Conservation (phyloP, 768 basidiomycete genomes). For the Lactarius tabidus region DNA sequence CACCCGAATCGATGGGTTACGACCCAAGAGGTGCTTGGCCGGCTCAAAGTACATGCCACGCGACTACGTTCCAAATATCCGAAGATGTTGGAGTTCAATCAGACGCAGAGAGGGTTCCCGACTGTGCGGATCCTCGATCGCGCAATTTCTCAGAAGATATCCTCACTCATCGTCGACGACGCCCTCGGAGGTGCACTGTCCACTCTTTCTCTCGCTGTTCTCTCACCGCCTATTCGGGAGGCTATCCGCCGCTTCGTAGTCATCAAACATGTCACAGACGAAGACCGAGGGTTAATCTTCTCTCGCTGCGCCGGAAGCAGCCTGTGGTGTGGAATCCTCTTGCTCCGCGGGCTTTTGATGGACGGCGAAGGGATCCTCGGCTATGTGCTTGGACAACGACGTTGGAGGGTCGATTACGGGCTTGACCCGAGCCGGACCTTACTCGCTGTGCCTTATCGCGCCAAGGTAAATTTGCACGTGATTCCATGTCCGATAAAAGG, state of each 20-base stretch:
- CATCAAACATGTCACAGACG: neutral
- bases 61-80: neutral
- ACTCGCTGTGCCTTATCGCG: slow-evolving; percentile 52
- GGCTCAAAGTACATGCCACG: slow-evolving; percentile 28
- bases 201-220: neutral
- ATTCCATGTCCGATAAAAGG: neutral
- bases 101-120: neutral
- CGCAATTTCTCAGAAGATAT: neutral
- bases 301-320: slow-evolving; percentile 1
- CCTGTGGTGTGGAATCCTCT: slow-evolving; percentile 38
- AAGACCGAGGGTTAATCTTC: neutral
- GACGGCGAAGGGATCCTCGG: slow-evolving; percentile 36
- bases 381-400: slow-evolving; percentile 36
- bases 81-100: neutral
- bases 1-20: slow-evolving; percentile 43
- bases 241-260: slow-evolving; percentile 11
- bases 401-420: slow-evolving; percentile 54
- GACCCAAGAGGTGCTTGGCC: slow-evolving; percentile 37
- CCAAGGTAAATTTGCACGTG: slow-evolving; percentile 29
- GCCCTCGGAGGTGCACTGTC: slow-evolving; percentile 2
- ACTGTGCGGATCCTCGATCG: slow-evolving; percentile 4
- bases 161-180: slow-evolving; percentile 2
- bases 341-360: slow-evolving; percentile 44
- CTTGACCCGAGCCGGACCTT: slow-evolving; percentile 40
- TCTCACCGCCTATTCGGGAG: neutral